phyloP scores from a whole-genome alignment of 345 rosid genomes.

The Punica granatum region DNA sequence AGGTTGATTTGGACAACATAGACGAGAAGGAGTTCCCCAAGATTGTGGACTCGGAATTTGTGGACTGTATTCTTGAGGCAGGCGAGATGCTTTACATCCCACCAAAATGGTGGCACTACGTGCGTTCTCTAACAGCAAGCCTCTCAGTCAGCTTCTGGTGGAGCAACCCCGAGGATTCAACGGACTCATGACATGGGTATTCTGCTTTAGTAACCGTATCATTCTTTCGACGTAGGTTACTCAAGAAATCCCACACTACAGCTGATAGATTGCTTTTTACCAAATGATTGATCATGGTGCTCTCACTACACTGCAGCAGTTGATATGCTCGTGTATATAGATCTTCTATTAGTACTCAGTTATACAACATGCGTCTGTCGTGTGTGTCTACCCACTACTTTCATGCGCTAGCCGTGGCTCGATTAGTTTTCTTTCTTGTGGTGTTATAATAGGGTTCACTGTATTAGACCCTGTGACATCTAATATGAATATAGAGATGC shows the following conservation, averaged over 20 bases:
- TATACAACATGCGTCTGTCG: neutral
- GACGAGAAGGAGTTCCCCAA: slow-evolving; percentile 53
- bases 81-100: slow-evolving; percentile 99
- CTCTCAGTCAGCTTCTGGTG: slow-evolving; percentile 97
- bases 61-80: slow-evolving; percentile 85
- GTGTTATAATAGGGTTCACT: neutral
- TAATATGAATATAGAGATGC: too few species aligned
- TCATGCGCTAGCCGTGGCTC: neutral
- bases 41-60: slow-evolving; percentile 54
- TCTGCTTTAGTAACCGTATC: neutral
- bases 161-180: slow-evolving; percentile 35
- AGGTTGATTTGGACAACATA: slow-evolving; percentile 90
- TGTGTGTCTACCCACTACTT: neutral
- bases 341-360: neutral
- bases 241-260: neutral
- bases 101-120: slow-evolving; percentile 99
- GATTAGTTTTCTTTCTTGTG: neutral
- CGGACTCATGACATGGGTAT: slow-evolving; percentile 16
- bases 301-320: neutral
- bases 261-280: neutral
- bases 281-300: neutral
- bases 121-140: slow-evolving; percentile 73
- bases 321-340: neutral
- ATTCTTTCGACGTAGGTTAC: slow-evolving; percentile 5
- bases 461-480: too few species aligned